Base-by-base conservation (phyloP, 345 rosid genomes). In the Salix caprea region DNA sequence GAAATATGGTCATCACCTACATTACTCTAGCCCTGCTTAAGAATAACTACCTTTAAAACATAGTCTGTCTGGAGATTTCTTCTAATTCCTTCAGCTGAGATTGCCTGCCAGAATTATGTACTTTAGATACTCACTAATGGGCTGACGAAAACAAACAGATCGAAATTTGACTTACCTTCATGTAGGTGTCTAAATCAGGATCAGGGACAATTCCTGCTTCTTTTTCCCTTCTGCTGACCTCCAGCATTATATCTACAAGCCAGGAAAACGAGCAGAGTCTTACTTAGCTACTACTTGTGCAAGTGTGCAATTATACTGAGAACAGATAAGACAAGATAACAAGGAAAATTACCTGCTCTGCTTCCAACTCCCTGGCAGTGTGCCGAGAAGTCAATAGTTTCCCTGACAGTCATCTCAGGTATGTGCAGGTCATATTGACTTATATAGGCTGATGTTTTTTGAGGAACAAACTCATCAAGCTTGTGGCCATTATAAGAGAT, bases 341-440 rank as follows among this genome's bases (percentile, higher is more conserved):
- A 2, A 40, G 12, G 44, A 40, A 15, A 19, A 21, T 71, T 71
- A 52, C 74, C 74, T 26, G 40, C 61, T 32, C 74, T 50, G 74
- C 36, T 50, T 48, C 98, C 98, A 52, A 90, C 90, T 12, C 98
- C 98, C 72, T 85, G 94, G 77, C 98, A 94, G 52, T 91, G 86
- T 30, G 96, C 97, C 6, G 96, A 74, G 44, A 74, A 74, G 42
- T 74, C 77, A 1, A 74, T 14, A 11, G 77, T 74, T 52, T 74
- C 77, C 12, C 56, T 66, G 32, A 74, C 77, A 2, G 77, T 74
- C 77, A 74, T 74, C 39, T 66, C 77, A 15, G 70, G 42, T 0
- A 66, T 50, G 46, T 74, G 77, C 21, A 65, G 30, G 23, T 74
- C 71, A 23, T 74, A 10, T 50, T 66, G 77, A 34, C 77, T 74